Conservation (phyloP, 164 flowering plant genomes). For the Nymphaea colorata region DNA sequence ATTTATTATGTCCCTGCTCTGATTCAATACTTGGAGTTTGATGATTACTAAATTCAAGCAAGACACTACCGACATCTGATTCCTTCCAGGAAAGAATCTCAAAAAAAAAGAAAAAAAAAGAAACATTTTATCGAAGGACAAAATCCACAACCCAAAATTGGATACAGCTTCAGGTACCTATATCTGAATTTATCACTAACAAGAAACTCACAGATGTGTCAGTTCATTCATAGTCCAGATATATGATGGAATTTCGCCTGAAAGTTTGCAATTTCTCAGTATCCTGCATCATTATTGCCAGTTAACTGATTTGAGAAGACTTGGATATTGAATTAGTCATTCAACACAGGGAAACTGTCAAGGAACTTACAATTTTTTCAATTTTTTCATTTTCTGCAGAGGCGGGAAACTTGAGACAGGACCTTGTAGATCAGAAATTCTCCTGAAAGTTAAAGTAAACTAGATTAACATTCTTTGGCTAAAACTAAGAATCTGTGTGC, state of each 20-base stretch:
- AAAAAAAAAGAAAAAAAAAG: no score
- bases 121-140: no score
- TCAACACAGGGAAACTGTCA: background rate
- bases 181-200: background rate
- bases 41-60: no score
- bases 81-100: no score
- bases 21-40: no score
- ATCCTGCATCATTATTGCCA: background rate
- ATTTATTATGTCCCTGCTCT: no score
- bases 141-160: no score
- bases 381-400: constrained; percentile 14
- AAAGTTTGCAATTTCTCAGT: background rate
- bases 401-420: constrained; percentile 29
- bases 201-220: background rate
- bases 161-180: no score
- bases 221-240: background rate
- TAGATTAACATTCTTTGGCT: background rate
- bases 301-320: background rate
- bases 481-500: background rate
- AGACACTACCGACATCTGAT: no score
- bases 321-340: background rate
- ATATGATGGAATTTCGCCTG: background rate
- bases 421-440: constrained; percentile 57
- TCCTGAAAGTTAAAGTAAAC: constrained; percentile 24
- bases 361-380: constrained; percentile 32